Percentiles rank a stretch among this genome's conserved stretches.
Evolutionary conservation across 352 stramenopile species (phyloP).

Genomic region (Phytophthora pisi): DNA sequence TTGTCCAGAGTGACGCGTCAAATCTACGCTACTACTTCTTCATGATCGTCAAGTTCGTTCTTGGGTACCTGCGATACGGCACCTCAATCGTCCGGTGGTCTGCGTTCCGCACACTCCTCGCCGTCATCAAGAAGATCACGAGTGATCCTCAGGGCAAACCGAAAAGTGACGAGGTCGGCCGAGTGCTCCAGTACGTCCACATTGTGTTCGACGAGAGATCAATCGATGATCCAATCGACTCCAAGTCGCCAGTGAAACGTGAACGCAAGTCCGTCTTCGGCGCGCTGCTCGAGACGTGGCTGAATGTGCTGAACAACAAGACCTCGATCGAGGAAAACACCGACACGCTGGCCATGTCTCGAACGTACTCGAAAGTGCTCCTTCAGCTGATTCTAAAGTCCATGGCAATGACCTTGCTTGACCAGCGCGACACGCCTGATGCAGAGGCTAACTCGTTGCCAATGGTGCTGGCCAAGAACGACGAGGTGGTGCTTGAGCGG

Average conservation of each 20-base stretch:
- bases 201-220: conserved; percentile 63
- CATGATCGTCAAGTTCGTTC: conserved; percentile 48
- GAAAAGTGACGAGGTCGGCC: conserved; percentile 49
- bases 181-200: conserved; percentile 61
- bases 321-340: conserved; percentile 42
- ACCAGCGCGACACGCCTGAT: conserved; percentile 2
- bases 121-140: conserved; percentile 55
- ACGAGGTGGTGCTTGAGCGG: conserved; percentile 51
- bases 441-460: conserved; percentile 14
- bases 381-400: conserved; percentile 75
- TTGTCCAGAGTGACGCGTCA: conserved; percentile 38
- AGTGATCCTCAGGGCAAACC: conserved; percentile 26
- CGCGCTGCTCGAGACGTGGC: conserved; percentile 60
- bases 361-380: conserved; percentile 58
- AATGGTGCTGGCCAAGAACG: conserved; percentile 25
- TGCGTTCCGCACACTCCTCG: conserved; percentile 61
- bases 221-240: conserved; percentile 27
- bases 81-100: conserved; percentile 48
- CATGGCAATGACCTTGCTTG: conserved; percentile 53
- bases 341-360: conserved; percentile 50
- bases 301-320: conserved; percentile 54
- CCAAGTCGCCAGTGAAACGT: background rate
- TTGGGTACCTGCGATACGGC: conserved; percentile 59
- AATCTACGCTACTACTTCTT: conserved; percentile 66
- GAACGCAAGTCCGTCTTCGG: conserved; percentile 42